Percentiles rank a stretch among this genome's conserved stretches.
Evolutionary conservation across 1,284 basidiomycete genomes (phyloP).

Genomic region (Apiotrichum sp.): DNA sequence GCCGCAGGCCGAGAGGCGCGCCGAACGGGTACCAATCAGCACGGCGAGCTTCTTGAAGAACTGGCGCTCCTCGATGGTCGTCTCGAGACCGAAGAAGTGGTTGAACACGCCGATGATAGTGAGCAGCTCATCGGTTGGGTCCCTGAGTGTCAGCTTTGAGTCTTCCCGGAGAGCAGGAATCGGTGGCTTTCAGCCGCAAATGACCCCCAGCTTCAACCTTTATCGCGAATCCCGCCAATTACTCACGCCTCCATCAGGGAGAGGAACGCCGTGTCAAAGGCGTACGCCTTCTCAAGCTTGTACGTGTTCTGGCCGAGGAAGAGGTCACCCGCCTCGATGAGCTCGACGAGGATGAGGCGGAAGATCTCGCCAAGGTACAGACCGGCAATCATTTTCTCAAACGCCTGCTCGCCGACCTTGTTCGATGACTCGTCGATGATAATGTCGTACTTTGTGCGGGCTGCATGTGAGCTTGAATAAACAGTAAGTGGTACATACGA

Average conservation of each 20-base stretch:
- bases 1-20: slow-evolving; percentile 81
- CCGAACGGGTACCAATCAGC: slow-evolving; percentile 79
- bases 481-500: slow-evolving; percentile 41
- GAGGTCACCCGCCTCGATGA: slow-evolving; percentile 92
- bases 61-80: slow-evolving; percentile 85
- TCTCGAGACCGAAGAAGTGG: slow-evolving; percentile 90
- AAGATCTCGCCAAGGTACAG: slow-evolving; percentile 96
- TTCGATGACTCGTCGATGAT: slow-evolving; percentile 90
- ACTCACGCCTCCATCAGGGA: slow-evolving; percentile 78
- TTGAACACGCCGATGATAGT: slow-evolving; percentile 95
- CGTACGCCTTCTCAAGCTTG: slow-evolving; percentile 89
- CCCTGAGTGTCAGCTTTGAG: slow-evolving; percentile 55
- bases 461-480: slow-evolving; percentile 19
- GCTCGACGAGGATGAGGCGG: slow-evolving; percentile 85
- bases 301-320: slow-evolving; percentile 98
- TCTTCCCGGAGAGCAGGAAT: neutral
- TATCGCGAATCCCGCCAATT: neutral
- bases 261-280: slow-evolving; percentile 93
- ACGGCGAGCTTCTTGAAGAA: slow-evolving; percentile 90
- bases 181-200: too few relatives aligned
- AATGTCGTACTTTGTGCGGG: slow-evolving; percentile 88
- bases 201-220: neutral
- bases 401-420: slow-evolving; percentile 84
- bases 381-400: slow-evolving; percentile 95
- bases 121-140: slow-evolving; percentile 94